Percentiles rank a stretch among this genome's conserved stretches.
Evolutionary conservation across 306 rosid genomes (phyloP).

Genomic region (Prinsepia uniflora): DNA sequence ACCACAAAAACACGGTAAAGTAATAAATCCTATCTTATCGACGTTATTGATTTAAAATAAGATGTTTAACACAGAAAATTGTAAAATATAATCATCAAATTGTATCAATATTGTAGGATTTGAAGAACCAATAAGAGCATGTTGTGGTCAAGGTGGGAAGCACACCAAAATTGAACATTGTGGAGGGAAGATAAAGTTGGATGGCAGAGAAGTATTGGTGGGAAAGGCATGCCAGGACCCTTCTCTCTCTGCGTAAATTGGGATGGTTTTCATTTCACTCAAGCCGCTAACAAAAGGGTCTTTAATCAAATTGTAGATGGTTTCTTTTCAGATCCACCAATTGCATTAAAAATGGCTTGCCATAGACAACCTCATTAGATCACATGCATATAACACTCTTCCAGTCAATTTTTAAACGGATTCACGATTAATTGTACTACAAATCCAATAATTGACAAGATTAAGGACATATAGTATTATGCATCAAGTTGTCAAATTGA

Average conservation of each 20-base stretch:
- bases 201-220: constrained; percentile 35
- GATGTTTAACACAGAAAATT: too few relatives aligned
- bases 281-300: constrained; percentile 51
- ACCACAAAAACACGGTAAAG: constrained; percentile 30
- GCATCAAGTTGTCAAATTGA: neutral
- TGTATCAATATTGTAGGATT: constrained; percentile 7
- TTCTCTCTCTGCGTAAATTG: constrained; percentile 37
- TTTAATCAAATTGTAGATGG: constrained; percentile 47
- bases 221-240: constrained; percentile 53
- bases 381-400: neutral
- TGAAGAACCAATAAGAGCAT: constrained; percentile 18
- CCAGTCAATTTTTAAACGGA: too few relatives aligned
- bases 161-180: constrained; percentile 25
- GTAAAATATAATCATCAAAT: too few relatives aligned
- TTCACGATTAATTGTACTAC: too few relatives aligned
- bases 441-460: too few relatives aligned
- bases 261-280: constrained; percentile 54
- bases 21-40: too few relatives aligned
- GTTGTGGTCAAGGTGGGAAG: constrained; percentile 36
- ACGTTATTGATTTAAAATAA: too few relatives aligned
- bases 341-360: constrained; percentile 41
- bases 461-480: neutral
- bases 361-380: constrained; percentile 8
- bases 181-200: constrained; percentile 24
- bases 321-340: constrained; percentile 48